phyloP scores from a whole-genome alignment of 2,329 filamentous ascomycete genomes.

The Cordyceps cateniannulata region DNA sequence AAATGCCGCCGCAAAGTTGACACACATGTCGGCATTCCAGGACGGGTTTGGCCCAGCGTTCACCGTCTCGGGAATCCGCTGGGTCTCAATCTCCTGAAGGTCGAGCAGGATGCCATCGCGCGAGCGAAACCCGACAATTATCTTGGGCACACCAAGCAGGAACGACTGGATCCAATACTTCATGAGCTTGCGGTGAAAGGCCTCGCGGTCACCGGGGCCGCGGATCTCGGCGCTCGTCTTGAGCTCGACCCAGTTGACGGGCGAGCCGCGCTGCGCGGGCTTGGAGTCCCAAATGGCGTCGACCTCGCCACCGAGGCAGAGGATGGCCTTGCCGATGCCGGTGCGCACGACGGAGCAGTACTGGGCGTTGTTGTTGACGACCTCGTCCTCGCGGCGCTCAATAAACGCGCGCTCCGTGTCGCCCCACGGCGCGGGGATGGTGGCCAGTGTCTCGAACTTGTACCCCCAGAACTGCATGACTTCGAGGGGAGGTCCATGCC shows the following conservation, averaged over 20 bases:
- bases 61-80: conserved; percentile 69
- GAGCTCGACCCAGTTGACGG: conserved; percentile 88
- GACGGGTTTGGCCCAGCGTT: conserved; percentile 56
- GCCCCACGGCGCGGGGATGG: conserved; percentile 69
- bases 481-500: conserved; percentile 52
- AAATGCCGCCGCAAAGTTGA: conserved; percentile 78
- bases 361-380: conserved; percentile 85
- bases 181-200: conserved; percentile 83
- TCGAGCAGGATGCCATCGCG: conserved; percentile 63
- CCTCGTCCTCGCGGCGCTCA: conserved; percentile 61
- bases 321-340: conserved; percentile 65
- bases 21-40: conserved; percentile 92
- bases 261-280: conserved; percentile 55
- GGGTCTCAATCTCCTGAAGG: conserved; percentile 74
- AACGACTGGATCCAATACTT: conserved; percentile 98
- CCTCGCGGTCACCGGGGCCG: conserved; percentile 60
- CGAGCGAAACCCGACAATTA: conserved; percentile 83
- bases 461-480: conserved; percentile 96
- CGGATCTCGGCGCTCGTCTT: conserved; percentile 78
- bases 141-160: conserved; percentile 82
- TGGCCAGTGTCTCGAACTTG: conserved; percentile 86
- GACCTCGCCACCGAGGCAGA: conserved; percentile 89
- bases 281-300: conserved; percentile 87
- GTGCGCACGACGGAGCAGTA: conserved; percentile 94
- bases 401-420: conserved; percentile 69